Evolutionary conservation across 306 rosid genomes (phyloP), one percentile per base, ranked within the genome.

Genomic region (Ammopiptanthus mongolicus): DNA sequence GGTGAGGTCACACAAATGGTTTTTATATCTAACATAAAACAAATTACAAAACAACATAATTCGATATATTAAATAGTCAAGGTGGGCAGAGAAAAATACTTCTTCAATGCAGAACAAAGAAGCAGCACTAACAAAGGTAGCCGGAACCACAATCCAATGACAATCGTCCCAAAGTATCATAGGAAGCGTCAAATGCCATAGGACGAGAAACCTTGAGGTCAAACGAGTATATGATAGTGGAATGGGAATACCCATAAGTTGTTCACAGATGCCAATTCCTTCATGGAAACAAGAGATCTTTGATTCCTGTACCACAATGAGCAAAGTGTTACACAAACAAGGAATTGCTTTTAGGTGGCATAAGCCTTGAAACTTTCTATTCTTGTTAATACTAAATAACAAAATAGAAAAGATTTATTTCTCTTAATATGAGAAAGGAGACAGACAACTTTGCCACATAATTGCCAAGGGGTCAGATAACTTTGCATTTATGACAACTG

Each of bases 121-220:
- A 22, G 98, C 92, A n/a, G 98, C 98, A 5, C 97, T 93, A 11
- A 93, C 14, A 47, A 93, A 93, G 65, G 98, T 93, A 42, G 98
- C 97, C 39, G 98, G 98, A 85, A 93, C 88, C 33, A 93, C 98
- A 61, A 93, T 85, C 98, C 98, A 93, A 6, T 86, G 97, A 71
- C 98, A 93, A 37, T 91, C 98, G 75, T 93, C 97, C 98, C 98
- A 93, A 21, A 93, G 96, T 73, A 91, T 93, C 86, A 93, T 66
- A 44, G 98, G 98, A 9, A 93, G 98, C 3, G 96, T 93, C 41
- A 93, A 66, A 84, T 91, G 92, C 98, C 98, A 93, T 14, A 93
- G 81, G 78, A 93, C 93, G 53, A 93, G 93, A 81, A 93, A 86
- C 82, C 98, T 84, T 59, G 98, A 93, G 33, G 98, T 93, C 89